Conservation (phyloP, 805 yeast genomes). For the Hanseniaspora occidentalis region DNA sequence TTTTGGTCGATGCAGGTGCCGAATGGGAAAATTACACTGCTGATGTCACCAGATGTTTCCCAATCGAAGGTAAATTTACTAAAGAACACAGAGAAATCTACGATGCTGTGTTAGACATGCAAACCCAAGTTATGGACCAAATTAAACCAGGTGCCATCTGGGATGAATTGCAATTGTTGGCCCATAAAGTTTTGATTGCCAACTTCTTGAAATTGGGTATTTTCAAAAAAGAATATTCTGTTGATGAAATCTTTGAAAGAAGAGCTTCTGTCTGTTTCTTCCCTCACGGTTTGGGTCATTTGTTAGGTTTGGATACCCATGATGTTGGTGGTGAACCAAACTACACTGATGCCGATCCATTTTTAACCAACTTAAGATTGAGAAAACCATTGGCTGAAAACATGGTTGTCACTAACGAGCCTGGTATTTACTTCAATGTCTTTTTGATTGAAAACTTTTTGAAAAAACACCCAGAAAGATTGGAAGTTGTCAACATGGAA, state of each 20-base stretch:
- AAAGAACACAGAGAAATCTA: slow-evolving; percentile 78
- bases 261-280: slow-evolving; percentile 67
- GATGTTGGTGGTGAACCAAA: slow-evolving; percentile 88
- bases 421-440: slow-evolving; percentile 86
- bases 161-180: slow-evolving; percentile 72
- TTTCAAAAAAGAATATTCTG: slow-evolving; percentile 43
- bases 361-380: slow-evolving; percentile 65
- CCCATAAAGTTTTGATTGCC: slow-evolving; percentile 67
- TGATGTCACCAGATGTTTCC: slow-evolving; percentile 94
- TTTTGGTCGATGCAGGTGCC: slow-evolving; percentile 92
- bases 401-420: slow-evolving; percentile 91
- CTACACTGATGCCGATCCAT: slow-evolving; percentile 71
- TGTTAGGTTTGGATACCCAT: slow-evolving; percentile 90
- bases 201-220: slow-evolving; percentile 66
- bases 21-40: slow-evolving; percentile 91
- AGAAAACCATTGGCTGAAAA: slow-evolving; percentile 59
- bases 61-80: slow-evolving; percentile 81
- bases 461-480: slow-evolving; percentile 30
- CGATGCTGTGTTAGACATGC: slow-evolving; percentile 74
- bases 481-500: slow-evolving; percentile 47
- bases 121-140: slow-evolving; percentile 49
- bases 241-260: slow-evolving; percentile 57
- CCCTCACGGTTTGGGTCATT: slow-evolving; percentile 95
- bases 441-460: slow-evolving; percentile 58
- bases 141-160: slow-evolving; percentile 76